Conservation (phyloP, 2,329 filamentous ascomycete species). For the Fusarium napiforme region DNA sequence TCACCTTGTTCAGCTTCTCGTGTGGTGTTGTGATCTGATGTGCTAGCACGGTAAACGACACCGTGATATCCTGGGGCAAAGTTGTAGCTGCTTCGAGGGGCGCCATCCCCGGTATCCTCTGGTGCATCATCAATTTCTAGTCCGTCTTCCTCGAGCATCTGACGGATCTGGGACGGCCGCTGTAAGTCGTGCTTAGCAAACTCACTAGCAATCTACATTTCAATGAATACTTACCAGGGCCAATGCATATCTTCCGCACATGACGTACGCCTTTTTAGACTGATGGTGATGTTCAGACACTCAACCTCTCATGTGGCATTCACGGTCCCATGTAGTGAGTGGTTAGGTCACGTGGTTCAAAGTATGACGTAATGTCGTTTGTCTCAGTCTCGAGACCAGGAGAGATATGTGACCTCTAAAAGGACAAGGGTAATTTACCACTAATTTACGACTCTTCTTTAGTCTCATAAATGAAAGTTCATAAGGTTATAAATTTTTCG, state of each 20-base stretch:
- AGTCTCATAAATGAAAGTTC: neutral
- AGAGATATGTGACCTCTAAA: neutral
- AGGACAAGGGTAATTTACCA: neutral
- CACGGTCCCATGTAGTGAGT: neutral
- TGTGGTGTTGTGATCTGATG: conserved; percentile 69
- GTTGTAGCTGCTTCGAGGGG: conserved; percentile 83
- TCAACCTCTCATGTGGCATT: neutral
- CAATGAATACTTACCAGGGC: conserved; percentile 44
- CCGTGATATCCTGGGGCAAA: conserved; percentile 91
- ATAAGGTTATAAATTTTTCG: neutral
- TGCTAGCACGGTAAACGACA: conserved; percentile 84
- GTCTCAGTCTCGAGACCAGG: neutral
- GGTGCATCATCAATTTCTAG: conserved; percentile 80
- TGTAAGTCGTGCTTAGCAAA: conserved; percentile 49
- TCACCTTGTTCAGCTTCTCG: conserved; percentile 38
- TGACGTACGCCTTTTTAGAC: conserved; percentile 13
- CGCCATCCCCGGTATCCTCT: conserved; percentile 70
- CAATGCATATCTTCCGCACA: conserved; percentile 54
- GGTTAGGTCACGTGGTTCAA: conserved; percentile 11
- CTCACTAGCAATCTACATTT: neutral
- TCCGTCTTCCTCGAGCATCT: conserved; percentile 76
- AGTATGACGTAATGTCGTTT: conserved; percentile 4
- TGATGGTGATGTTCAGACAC: neutral
- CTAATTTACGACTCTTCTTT: neutral
- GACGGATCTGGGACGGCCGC: conserved; percentile 81